Evolutionary conservation across 2,329 filamentous ascomycete genomes (phyloP).

Genomic region (Curvularia eragrostidis): DNA sequence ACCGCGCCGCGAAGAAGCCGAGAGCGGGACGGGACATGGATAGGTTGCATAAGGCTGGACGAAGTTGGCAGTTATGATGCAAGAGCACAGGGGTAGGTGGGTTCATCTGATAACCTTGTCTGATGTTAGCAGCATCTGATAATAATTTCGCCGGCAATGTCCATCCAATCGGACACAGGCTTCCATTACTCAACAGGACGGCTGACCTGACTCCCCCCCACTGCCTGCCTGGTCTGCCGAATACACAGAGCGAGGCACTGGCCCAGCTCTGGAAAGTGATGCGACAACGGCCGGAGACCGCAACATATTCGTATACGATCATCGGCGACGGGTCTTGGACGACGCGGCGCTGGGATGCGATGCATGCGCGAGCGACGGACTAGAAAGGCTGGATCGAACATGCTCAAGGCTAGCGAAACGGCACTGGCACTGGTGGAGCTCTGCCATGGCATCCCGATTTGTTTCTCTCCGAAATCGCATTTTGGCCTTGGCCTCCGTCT

Average conservation of each 20-base stretch:
- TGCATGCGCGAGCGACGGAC: background rate
- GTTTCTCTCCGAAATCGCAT: conserved; percentile 4
- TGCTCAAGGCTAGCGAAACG: conserved; percentile 19
- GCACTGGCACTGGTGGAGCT: conserved; percentile 20
- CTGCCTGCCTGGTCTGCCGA: background rate
- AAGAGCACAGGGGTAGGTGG: background rate
- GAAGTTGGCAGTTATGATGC: conserved; percentile 5
- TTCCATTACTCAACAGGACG: too few relatives aligned
- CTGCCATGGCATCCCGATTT: conserved; percentile 18
- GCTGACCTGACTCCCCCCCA: background rate
- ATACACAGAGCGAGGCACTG: background rate
- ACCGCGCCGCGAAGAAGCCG: background rate
- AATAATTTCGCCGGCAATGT: background rate
- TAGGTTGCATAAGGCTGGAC: conserved; percentile 2
- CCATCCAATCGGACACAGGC: too few relatives aligned
- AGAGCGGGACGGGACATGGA: background rate
- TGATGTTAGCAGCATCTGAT: conserved; percentile 8
- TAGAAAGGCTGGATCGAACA: background rate
- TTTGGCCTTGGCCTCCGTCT: conserved; percentile 9
- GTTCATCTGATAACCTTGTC: background rate
- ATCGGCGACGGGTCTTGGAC: conserved; percentile 7
- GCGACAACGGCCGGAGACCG: background rate
- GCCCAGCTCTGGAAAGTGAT: background rate
- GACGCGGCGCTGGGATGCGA: conserved; percentile 5
- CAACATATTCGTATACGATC: background rate